Evolutionary conservation across 257 asterid genomes (phyloP), one percentile per base, ranked within the genome.

Genomic region (Primulina tabacum): DNA sequence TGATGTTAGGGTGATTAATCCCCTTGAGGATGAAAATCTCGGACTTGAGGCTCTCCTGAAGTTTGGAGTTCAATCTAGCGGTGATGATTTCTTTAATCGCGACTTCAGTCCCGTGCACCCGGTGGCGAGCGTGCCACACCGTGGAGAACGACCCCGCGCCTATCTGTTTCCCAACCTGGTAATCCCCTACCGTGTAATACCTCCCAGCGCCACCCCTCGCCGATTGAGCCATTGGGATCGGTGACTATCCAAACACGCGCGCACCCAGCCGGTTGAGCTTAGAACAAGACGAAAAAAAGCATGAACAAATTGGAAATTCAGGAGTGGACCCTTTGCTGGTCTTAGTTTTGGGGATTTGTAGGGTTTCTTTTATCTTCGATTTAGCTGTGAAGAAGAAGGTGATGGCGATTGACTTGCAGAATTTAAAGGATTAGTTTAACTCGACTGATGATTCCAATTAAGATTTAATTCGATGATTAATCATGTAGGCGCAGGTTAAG

Each of bases 121-220:
- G 88, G 78, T 93, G 99, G 73, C 83, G 85, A 43, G 92, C 99
- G 77, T 82, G 96, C 99, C 99, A 90, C 71, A 93, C 99, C 63
- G 92, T 90, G 52, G 98, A 90, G 86, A 83, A 93, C 8, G 97
- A 89, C 1, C 98, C 98, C 3, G 82, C 62, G 7, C 98, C 98
- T 14, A 93, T 78, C 73, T 86, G 95, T 80, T 80, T 87, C 72
- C 90, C 90, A 35, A 90, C 87, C 76, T 82, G 72, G 63, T 93
- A 93, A 17, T 93, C 96, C 69, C 99, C 99, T 17, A 93, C 95
- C 52, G 67, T 28, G 34, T 70, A 74, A 43, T 63, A 82, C 83
- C 85, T 85, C 64, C 73, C 82, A 30, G 76, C 82, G 20, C 83
- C 73, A 60, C 78, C 65, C 61, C 82, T 71, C 80, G 60, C 60